Percentiles rank a stretch among this genome's conserved stretches.
Evolutionary conservation across 2,329 filamentous ascomycete genomes (phyloP).

Genomic region (Colletotrichum sp.): DNA sequence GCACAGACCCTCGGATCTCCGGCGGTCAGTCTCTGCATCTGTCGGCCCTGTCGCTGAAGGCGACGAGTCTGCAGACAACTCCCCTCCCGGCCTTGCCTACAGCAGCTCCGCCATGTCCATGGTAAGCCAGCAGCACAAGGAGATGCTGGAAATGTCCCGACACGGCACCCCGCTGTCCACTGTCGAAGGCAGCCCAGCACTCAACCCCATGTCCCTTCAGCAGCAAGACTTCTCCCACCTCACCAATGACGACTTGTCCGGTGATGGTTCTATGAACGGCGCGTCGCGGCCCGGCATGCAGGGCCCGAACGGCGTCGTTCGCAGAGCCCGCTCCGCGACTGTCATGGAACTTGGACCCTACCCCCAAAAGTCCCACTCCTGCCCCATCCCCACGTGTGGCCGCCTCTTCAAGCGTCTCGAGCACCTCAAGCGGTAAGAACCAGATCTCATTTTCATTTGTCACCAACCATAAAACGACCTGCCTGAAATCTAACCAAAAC

Average conservation of each 20-base stretch:
- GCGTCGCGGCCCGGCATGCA: conserved; percentile 69
- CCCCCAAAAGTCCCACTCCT: conserved; percentile 97
- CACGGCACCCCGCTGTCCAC: conserved; percentile 90
- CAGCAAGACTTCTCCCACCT: conserved; percentile 71
- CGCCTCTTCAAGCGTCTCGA: conserved; percentile 98
- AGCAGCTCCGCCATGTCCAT: conserved; percentile 72
- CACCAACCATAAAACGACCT: conserved; percentile 35
- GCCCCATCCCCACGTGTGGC: conserved; percentile 97
- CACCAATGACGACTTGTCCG: conserved; percentile 65
- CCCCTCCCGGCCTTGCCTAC: conserved; percentile 77
- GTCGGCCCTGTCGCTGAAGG: conserved; percentile 82
- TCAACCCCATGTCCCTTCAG: conserved; percentile 73
- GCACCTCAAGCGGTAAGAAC: conserved; percentile 94
- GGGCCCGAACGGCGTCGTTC: conserved; percentile 77
- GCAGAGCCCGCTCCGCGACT: conserved; percentile 90
- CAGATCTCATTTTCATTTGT: conserved; percentile 43
- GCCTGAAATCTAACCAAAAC: conserved; percentile 51
- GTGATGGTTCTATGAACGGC: conserved; percentile 63
- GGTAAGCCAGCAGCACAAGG: conserved; percentile 72
- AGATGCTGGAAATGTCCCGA: conserved; percentile 82
- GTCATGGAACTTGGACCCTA: conserved; percentile 97
- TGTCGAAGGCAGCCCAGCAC: conserved; percentile 80
- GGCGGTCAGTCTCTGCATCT: conserved; percentile 88
- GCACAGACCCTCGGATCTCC: conserved; percentile 87
- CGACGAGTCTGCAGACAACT: conserved; percentile 80